Evolutionary conservation across 2,329 filamentous ascomycete species (phyloP), one percentile per base, ranked within the genome.

Genomic region (Alternaria sp.): DNA sequence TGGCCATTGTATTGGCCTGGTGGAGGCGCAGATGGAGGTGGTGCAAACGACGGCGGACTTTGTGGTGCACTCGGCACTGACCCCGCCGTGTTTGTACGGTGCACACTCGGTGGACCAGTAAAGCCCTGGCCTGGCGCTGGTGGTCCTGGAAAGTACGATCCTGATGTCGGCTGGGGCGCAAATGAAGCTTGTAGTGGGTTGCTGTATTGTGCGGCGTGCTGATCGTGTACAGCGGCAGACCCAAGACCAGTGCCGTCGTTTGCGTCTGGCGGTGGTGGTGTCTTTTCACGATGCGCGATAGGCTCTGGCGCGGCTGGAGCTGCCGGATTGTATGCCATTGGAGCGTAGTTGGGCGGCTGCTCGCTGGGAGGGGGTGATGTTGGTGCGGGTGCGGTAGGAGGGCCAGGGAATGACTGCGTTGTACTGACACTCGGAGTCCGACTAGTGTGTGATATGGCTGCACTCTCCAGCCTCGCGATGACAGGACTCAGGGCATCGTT

Each of bases 271-370:
- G 90, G 90, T 4, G 92, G 88, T 2, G 91, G 92, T 0, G 92
- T 94, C 84, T 93, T 93, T 77, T 94, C 92, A 49, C 92, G 85
- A 75, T 92, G 87, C 20, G 85, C 83, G 53, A 93, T 88, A 22
- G 86, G 83, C 75, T 94, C 91, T 0, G 91, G 90, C 0, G 90
- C 90, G 0, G 90, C 85, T 5, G 92, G 92, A 1, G 91, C 91
- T 0, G 92, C 91, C 3, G 92, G 92, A 73, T 94, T 94, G 74
- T 94, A 94, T 3, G 90, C 86, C 81, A 92, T 88, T 0, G 90
- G 89, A 8, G 80, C 83, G 67, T 89, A 90, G 69, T 72, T 83
- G 34, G 81, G 70, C n/a, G 82, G 77, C 20, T 66, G 77, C 36
- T 68, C 68, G 38, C 61, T 66, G 10, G 74, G 67, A 57, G 76